A percentile compares a stretch with the other conserved stretches of the same genome.
These are phyloP conservation scores for Parietaria judaica DNA, from an alignment of 306 rosid species.

Conservation along the genomic window DNA sequence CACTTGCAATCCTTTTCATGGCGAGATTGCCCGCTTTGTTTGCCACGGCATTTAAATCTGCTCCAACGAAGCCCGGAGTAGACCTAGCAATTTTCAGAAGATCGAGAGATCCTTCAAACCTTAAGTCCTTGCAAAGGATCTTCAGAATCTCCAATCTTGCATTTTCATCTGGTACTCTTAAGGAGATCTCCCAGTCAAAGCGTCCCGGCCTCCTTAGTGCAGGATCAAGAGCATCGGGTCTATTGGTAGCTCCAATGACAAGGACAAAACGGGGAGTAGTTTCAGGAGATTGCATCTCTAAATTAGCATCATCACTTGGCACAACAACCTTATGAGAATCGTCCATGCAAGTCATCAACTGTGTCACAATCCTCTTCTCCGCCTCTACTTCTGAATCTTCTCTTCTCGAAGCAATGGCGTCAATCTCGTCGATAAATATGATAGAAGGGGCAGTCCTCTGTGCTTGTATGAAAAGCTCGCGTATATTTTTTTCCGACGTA, in stretches of 20 bases:
- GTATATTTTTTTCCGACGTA: constrained; percentile 78
- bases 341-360: constrained; percentile 74
- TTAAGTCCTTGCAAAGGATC: constrained; percentile 37
- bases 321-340: constrained; percentile 34
- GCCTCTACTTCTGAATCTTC: constrained; percentile 72
- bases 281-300: constrained; percentile 30
- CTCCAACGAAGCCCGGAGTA: constrained; percentile 87
- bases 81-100: constrained; percentile 65
- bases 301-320: constrained; percentile 21
- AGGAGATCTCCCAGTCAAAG: constrained; percentile 60
- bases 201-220: constrained; percentile 85
- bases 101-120: constrained; percentile 68
- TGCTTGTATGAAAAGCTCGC: constrained; percentile 76
- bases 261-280: constrained; percentile 54
- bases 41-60: constrained; percentile 68
- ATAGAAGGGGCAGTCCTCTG: constrained; percentile 69
- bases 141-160: constrained; percentile 48
- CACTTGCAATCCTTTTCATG: constrained; percentile 58
- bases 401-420: constrained; percentile 81
- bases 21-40: constrained; percentile 76
- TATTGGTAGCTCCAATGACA: constrained; percentile 90
- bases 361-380: constrained; percentile 79
- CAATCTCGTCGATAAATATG: constrained; percentile 79
- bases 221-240: constrained; percentile 79
- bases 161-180: constrained; percentile 59